Percentiles rank a stretch among this genome's conserved stretches.
phyloP scores from a whole-genome alignment of 495 filamentous ascomycete species.

The Hypomontagnella submonticulosa region DNA sequence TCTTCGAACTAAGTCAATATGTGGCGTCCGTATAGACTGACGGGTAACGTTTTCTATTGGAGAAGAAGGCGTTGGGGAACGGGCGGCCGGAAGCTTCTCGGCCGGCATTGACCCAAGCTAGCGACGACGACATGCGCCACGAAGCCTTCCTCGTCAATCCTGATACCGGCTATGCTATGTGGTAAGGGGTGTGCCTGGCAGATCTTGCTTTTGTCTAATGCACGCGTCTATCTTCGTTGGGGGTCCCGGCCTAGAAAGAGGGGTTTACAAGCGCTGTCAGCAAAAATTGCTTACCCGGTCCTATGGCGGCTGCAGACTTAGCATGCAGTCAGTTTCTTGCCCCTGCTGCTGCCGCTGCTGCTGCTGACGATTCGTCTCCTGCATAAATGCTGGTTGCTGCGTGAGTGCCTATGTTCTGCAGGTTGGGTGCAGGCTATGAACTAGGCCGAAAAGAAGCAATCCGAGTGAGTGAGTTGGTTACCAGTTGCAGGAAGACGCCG shows the following conservation, averaged over 20 bases:
- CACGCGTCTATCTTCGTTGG: background rate
- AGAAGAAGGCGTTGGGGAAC: no score
- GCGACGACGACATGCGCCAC: background rate
- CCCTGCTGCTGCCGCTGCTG: conserved; percentile 4
- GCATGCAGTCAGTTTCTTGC: conserved; percentile 10
- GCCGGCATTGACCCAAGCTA: conserved; percentile 13
- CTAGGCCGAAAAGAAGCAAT: conserved; percentile 18
- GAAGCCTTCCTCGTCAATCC: background rate
- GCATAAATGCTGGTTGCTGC: conserved; percentile 20
- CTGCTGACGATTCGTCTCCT: conserved; percentile 26
- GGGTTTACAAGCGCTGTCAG: conserved; percentile 26
- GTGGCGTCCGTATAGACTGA: background rate
- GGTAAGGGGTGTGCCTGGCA: conserved; percentile 14
- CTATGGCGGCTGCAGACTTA: conserved; percentile 38
- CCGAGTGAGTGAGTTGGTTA: conserved; percentile 3
- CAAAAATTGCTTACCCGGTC: conserved; percentile 25
- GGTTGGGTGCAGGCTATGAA: conserved; percentile 17
- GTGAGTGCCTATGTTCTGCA: conserved; percentile 19
- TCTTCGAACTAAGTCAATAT: background rate
- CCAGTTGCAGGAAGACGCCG: conserved; percentile 12
- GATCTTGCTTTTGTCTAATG: conserved; percentile 18
- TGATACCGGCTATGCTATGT: conserved; percentile 2
- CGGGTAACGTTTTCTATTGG: background rate
- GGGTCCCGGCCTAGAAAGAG: conserved; percentile 7
- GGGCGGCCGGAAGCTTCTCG: conserved; percentile 3